phyloP scores from a whole-genome alignment of 2,329 filamentous ascomycete species.

The Fusarium sp. region DNA sequence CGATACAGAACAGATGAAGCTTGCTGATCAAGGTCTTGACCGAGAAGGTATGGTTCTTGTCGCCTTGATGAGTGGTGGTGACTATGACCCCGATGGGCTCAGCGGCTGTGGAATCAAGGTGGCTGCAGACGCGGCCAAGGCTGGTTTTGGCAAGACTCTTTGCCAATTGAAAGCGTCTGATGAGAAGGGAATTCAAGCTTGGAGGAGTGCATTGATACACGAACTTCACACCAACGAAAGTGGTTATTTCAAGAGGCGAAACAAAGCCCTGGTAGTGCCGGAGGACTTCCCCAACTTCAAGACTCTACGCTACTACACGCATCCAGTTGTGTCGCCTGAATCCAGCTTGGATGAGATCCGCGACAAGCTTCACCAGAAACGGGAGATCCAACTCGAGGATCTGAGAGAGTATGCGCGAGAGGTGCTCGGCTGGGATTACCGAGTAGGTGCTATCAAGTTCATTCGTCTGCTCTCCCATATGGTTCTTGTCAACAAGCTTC shows the following conservation, averaged over 20 bases:
- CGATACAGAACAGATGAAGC: slow-evolving; percentile 69
- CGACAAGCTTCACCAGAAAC: slow-evolving; percentile 44
- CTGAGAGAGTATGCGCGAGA: slow-evolving; percentile 83
- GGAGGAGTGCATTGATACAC: slow-evolving; percentile 80
- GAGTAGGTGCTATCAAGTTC: slow-evolving; percentile 86
- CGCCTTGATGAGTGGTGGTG: slow-evolving; percentile 94
- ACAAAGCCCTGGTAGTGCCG: slow-evolving; percentile 81
- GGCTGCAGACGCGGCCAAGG: slow-evolving; percentile 90
- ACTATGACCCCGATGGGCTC: slow-evolving; percentile 92
- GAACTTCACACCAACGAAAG: slow-evolving; percentile 89
- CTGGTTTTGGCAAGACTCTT: slow-evolving; percentile 85
- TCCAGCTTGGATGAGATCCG: slow-evolving; percentile 57
- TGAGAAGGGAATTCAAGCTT: slow-evolving; percentile 71
- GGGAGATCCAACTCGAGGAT: slow-evolving; percentile 57
- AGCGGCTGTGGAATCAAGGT: slow-evolving; percentile 89
- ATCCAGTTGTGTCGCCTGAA: slow-evolving; percentile 83
- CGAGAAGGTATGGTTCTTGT: slow-evolving; percentile 93
- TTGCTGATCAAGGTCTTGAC: slow-evolving; percentile 74
- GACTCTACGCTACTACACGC: slow-evolving; percentile 88
- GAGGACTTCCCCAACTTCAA: slow-evolving; percentile 85
- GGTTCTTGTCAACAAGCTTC: slow-evolving; percentile 75
- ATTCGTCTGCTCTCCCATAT: slow-evolving; percentile 84
- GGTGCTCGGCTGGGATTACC: slow-evolving; percentile 88
- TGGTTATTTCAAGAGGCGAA: slow-evolving; percentile 82
- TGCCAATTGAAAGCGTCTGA: slow-evolving; percentile 76